Evolutionary conservation across 208 protist genomes (phyloP).

Genomic region (Leishmania tropica): DNA sequence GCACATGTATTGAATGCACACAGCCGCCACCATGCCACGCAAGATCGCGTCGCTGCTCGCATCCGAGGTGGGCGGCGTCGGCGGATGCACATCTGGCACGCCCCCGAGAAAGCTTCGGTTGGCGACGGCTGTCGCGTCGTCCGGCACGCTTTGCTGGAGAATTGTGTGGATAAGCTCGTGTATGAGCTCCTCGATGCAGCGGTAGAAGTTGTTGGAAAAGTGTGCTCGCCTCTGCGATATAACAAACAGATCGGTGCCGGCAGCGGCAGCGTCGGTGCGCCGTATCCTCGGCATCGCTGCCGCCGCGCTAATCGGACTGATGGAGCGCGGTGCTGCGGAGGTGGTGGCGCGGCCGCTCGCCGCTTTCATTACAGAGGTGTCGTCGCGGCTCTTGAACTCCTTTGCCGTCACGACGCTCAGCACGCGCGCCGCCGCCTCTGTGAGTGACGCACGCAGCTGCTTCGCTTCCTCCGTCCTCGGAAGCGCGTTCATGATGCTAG

Average conservation of each 20-base stretch:
- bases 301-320: background rate
- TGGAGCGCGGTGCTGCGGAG: background rate
- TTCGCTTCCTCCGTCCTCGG: conserved; percentile 26
- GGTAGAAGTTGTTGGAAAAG: conserved; percentile 81
- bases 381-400: conserved; percentile 30
- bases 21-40: conserved; percentile 41
- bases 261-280: background rate
- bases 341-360: background rate
- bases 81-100: background rate
- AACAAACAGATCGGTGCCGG: background rate
- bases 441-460: conserved; percentile 43
- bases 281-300: background rate
- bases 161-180: conserved; percentile 59
- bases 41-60: conserved; percentile 18
- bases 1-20: conserved; percentile 77
- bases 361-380: background rate
- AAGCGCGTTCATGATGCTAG: conserved; percentile 63
- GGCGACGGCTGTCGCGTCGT: background rate
- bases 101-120: background rate
- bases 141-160: conserved; percentile 20
- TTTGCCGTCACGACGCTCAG: conserved; percentile 43
- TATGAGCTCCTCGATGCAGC: conserved; percentile 47
- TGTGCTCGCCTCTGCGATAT: conserved; percentile 20
- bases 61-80: background rate
- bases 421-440: conserved; percentile 35